Conservation (phyloP, 2,329 filamentous ascomycete genomes). For the Ceratocystis papillata region DNA sequence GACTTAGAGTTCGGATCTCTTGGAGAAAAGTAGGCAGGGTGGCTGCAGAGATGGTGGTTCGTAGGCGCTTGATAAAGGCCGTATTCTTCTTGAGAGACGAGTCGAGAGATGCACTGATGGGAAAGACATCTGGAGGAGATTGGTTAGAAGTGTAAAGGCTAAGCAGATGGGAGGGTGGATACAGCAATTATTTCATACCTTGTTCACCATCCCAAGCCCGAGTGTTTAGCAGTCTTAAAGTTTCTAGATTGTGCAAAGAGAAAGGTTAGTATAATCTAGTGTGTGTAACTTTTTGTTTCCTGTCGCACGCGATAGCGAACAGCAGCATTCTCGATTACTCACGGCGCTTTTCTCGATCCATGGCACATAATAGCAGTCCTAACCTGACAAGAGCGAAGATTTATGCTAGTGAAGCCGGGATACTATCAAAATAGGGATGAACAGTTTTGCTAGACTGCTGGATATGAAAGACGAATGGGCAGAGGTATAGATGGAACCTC, state of each 20-base stretch:
- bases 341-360: slow-evolving; percentile 25
- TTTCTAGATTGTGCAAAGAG: slow-evolving; percentile 11
- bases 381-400: slow-evolving; percentile 9
- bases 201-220: slow-evolving; percentile 80
- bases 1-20: slow-evolving; percentile 78
- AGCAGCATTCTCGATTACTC: neutral
- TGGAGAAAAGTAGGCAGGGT: slow-evolving; percentile 75
- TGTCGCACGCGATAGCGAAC: no score
- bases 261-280: neutral
- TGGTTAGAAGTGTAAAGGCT: slow-evolving; percentile 25
- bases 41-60: slow-evolving; percentile 73
- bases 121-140: slow-evolving; percentile 55
- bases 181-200: slow-evolving; percentile 42
- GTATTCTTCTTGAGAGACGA: slow-evolving; percentile 97
- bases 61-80: slow-evolving; percentile 90
- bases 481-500: no score
- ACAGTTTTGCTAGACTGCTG: no score
- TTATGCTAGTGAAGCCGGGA: neutral
- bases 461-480: no score
- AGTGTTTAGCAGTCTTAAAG: slow-evolving; percentile 72
- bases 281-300: no score
- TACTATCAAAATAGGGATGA: no score
- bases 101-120: slow-evolving; percentile 69
- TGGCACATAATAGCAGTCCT: slow-evolving; percentile 24
- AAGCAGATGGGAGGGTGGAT: slow-evolving; percentile 23